Percentiles rank a stretch among this genome's conserved stretches.
Conservation (phyloP, 73 alveolate species). For the Uronychia setigera region DNA sequence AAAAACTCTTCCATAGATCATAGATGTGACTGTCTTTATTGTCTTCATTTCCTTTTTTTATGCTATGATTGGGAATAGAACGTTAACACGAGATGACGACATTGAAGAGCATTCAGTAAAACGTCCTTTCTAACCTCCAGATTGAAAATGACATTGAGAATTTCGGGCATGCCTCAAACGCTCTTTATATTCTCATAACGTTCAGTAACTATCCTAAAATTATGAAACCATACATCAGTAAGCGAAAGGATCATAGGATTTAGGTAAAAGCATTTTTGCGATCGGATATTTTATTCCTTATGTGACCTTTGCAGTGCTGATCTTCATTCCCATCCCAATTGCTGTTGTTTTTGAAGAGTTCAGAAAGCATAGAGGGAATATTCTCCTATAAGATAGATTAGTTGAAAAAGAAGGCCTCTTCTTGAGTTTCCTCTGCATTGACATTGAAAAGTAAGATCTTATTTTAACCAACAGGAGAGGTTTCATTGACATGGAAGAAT, state of each 20-base stretch:
- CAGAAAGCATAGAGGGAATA: constrained; percentile 18
- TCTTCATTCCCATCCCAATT: constrained; percentile 43
- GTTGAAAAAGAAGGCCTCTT: constrained; percentile 33
- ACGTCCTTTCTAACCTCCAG: neutral
- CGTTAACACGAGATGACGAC: neutral
- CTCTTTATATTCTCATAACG: constrained; percentile 15
- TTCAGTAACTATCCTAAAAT: constrained; percentile 37
- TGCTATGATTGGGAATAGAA: constrained; percentile 14
- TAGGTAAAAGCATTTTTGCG: neutral
- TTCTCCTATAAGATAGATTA: constrained; percentile 21
- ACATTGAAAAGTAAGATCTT: constrained; percentile 7
- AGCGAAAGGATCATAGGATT: neutral
- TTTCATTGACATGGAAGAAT: constrained; percentile 7
- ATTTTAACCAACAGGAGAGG: constrained; percentile 19
- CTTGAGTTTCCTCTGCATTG: constrained; percentile 20
- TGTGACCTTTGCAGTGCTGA: constrained; percentile 26
- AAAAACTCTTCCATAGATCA: neutral
- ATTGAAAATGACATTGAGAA: constrained; percentile 8
- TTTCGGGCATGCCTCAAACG: neutral
- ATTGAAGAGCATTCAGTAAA: neutral
- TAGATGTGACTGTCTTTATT: neutral
- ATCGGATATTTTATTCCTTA: constrained; percentile 18
- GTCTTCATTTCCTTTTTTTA: constrained; percentile 7
- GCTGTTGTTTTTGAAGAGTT: constrained; percentile 54
- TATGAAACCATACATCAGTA: constrained; percentile 11